Conservation (phyloP, 352 stramenopile species). For the Phytophthora nicotianae region DNA sequence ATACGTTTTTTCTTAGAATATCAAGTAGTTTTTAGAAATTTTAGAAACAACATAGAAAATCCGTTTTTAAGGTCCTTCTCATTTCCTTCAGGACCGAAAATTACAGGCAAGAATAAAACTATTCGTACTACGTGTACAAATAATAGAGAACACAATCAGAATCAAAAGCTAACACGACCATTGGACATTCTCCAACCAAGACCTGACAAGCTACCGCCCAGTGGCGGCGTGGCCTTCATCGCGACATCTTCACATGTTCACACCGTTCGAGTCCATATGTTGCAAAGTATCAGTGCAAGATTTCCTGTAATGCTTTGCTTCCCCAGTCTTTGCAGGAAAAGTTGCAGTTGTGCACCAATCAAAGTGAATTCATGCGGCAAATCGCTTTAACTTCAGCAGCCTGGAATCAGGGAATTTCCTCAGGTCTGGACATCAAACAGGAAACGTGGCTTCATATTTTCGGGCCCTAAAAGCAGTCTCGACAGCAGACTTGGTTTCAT, state of each 20-base stretch:
- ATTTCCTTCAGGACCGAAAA: too few species aligned
- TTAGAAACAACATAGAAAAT: too few species aligned
- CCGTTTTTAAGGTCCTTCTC: too few species aligned
- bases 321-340: neutral
- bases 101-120: too few species aligned
- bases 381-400: slow-evolving; percentile 8
- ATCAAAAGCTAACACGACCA: too few species aligned
- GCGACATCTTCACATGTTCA: neutral
- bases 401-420: slow-evolving; percentile 12
- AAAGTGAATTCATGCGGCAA: slow-evolving; percentile 1
- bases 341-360: neutral
- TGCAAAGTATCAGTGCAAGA: neutral
- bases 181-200: neutral
- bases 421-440: neutral
- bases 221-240: too few species aligned
- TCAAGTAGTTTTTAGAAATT: too few species aligned
- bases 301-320: neutral
- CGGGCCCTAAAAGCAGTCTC: neutral
- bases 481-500: neutral
- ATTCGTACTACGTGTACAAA: too few species aligned
- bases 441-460: slow-evolving; percentile 12
- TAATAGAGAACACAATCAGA: too few species aligned
- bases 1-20: too few species aligned
- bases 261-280: neutral
- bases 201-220: too few species aligned